Evolutionary conservation across 306 rosid species (phyloP).

Genomic region (Cucumis sativus): DNA sequence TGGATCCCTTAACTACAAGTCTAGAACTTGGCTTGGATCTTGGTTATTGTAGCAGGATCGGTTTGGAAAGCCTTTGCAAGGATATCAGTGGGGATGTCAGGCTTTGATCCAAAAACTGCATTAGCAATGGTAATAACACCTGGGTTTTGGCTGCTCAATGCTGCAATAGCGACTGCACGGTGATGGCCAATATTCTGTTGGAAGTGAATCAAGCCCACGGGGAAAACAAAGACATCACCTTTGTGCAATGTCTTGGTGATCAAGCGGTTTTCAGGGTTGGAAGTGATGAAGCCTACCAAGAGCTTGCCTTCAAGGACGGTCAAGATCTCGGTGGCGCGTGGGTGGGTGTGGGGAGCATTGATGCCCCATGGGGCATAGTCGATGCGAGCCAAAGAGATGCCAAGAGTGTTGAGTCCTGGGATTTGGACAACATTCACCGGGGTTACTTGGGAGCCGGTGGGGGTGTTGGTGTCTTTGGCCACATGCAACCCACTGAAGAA

Average conservation of each 20-base stretch:
- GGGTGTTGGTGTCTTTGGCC: slow-evolving; percentile 18
- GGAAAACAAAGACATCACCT: slow-evolving; percentile 31
- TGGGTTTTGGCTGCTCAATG: slow-evolving; percentile 30
- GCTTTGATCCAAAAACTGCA: slow-evolving; percentile 23
- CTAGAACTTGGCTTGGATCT: slow-evolving; percentile 17
- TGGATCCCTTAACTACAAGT: too few relatives aligned
- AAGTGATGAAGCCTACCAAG: slow-evolving; percentile 26
- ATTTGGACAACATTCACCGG: slow-evolving; percentile 11
- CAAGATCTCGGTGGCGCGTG: slow-evolving; percentile 19
- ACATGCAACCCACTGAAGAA: slow-evolving; percentile 21
- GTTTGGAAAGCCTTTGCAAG: slow-evolving; percentile 24
- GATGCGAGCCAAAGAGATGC: slow-evolving; percentile 20
- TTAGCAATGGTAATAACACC: slow-evolving; percentile 22
- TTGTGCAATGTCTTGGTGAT: slow-evolving; percentile 9
- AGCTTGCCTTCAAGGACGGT: slow-evolving; percentile 22
- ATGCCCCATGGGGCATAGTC: slow-evolving; percentile 24
- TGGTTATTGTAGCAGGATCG: neutral
- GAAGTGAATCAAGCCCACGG: slow-evolving; percentile 20
- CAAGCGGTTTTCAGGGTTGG: slow-evolving; percentile 17
- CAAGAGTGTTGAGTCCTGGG: slow-evolving; percentile 29
- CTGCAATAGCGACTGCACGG: slow-evolving; percentile 18
- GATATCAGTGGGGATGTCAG: slow-evolving; percentile 16
- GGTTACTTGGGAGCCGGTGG: slow-evolving; percentile 21
- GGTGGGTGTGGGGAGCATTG: slow-evolving; percentile 30
- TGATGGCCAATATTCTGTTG: slow-evolving; percentile 12